Evolutionary conservation across 257 asterid genomes (phyloP), one percentile per base, ranked within the genome.

Genomic region (Leptodermis oblonga): DNA sequence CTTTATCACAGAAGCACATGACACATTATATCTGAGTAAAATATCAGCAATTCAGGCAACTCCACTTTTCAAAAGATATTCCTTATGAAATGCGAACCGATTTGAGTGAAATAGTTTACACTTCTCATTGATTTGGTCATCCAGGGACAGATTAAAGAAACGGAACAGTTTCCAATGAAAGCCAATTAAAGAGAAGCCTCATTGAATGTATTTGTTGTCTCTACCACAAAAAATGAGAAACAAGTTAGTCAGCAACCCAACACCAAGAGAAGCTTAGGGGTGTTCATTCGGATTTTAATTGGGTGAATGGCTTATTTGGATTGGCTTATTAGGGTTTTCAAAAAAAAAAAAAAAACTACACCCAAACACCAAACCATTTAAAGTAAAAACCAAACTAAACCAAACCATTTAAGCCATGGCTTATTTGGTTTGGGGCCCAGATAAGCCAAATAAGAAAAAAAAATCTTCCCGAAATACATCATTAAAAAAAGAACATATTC

Each of bases 51-150:
- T 42, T 66, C 43, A 30, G 43, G 45, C 33, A 56, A 53, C 3
- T 34, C 34, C 67, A 65, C 34, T 67, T 67, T 11, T 48, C 4
- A 18, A n/a, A 63, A 37, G 22, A 68, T 23, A 46, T 18, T 62
- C 52, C 64, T 12, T 5, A 33, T 11, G 17, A 62, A 52, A 28
- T 46, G 22, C 22, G 37, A 59, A 31, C 20, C 39, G 31, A 4
- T 49, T 51, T 20, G 18, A 37, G 41, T 9, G 62, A 22, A 22
- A 17, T 20, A 4, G 28, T 60, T 26, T 12, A 45, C 13, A 68
- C 11, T 39, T 22, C 36, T 41, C 3, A 62, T 14, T 25, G 34
- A 7, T 36, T 12, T 20, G 5, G 42, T 17, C 37, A 33, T 39
- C 58, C 70, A 64, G 42, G 18, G 54, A 54, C 23, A 18, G 1